Percentiles rank a stretch among this genome's conserved stretches.
phyloP scores from a whole-genome alignment of 2,329 filamentous ascomycete genomes.

The Fusarium sp. region DNA sequence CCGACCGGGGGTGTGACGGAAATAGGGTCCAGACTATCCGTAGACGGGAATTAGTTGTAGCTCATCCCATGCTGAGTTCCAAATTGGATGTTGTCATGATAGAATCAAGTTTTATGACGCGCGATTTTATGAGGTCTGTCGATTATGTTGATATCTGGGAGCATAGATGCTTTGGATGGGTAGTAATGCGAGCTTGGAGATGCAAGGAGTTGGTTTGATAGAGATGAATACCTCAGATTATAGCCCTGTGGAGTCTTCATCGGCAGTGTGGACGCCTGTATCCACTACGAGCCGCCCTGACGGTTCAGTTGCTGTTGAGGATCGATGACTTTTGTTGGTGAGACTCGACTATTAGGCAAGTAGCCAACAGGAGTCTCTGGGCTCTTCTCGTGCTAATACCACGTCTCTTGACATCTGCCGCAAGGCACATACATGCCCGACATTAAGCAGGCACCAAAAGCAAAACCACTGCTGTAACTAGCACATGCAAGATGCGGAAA shows the following conservation, averaged over 20 bases:
- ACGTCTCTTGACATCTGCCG: neutral
- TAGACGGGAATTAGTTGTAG: neutral
- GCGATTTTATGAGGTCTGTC: neutral
- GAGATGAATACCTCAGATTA: neutral
- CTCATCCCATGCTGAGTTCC: neutral
- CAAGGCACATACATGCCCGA: neutral
- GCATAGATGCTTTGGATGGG: neutral
- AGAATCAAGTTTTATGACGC: neutral
- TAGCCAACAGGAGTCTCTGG: neutral
- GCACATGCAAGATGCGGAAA: neutral
- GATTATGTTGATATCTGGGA: neutral
- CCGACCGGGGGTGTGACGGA: constrained; percentile 9
- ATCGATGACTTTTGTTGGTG: neutral
- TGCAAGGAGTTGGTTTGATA: neutral
- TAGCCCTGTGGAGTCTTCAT: constrained; percentile 8
- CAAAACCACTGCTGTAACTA: neutral
- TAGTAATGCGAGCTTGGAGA: too few species aligned
- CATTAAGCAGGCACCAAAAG: neutral
- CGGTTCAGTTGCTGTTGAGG: constrained; percentile 8
- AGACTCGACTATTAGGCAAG: neutral
- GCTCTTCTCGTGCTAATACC: neutral
- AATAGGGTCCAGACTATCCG: constrained; percentile 4
- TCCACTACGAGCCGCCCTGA: constrained; percentile 36
- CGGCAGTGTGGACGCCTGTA: constrained; percentile 24
- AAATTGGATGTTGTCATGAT: neutral